Evolutionary conservation across 2,329 filamentous ascomycete species (phyloP), one percentile per base, ranked within the genome.

Genomic region (Pyrenophora graminea): DNA sequence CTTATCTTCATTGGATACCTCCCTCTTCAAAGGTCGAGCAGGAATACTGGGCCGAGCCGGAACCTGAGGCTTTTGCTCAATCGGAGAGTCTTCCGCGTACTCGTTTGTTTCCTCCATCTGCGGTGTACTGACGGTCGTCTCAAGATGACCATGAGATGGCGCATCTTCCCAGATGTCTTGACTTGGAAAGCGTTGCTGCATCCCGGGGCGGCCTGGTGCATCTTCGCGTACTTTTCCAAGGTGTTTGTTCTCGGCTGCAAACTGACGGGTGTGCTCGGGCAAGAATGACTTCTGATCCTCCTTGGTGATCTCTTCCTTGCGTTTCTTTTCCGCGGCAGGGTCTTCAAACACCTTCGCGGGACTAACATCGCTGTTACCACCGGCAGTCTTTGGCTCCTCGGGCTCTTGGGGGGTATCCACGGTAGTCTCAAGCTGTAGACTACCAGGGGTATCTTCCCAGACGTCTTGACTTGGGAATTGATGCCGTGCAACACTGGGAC

Each of bases 381-480:
- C 67, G 76, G 70, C 55, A 13, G 63, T 62, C 39, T 62, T 53
- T 18, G 76, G 66, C 52, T 82, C 79, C 52, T 79, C 80, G 0
- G 80, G 77, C 27, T 82, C 67, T 64, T 91, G 89, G 1, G 91
- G 91, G 0, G 90, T 94, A 2, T 88, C 90, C 6, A 97, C 93
- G 53, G 90, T 91, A 3, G 92, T 86, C 30, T 82, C 77, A 41
- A 84, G 85, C 66, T 94, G 86, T 45, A 90, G 80, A 74, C 91
- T 96, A 67, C 86, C 88, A 3, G 95, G 94, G 0, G 91, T 88
- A 71, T 99, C 95, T 76, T 99, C 94, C 94, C 94, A 99, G 34
- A 97, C 85, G 70, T 99, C 94, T 71, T 92, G 89, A 72, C 92
- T 97, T 1, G 94, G 94, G 74, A 99, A 99, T 55, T 88, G 87